Evolutionary conservation across 495 filamentous ascomycete genomes (phyloP), one percentile per base, ranked within the genome.

Genomic region (Penicilliopsis zonata): DNA sequence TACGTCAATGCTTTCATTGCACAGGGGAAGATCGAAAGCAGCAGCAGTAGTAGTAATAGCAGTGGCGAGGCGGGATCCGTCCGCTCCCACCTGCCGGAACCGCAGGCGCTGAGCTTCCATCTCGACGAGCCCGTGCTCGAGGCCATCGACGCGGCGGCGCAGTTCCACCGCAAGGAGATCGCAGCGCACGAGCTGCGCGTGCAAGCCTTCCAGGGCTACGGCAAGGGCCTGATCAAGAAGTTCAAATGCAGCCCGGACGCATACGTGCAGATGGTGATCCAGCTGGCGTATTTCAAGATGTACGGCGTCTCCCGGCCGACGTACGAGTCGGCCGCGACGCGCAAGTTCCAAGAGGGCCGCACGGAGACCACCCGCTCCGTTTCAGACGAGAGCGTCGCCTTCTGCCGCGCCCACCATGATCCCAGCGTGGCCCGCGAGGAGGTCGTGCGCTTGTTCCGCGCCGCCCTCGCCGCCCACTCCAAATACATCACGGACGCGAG

Each of bases 241-340:
- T 95, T 99, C 78, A 87, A 84, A 63, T 94, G 82, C 77, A 92
- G 82, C 34, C 92, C 92, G 19, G 92, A 99, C 46, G 92, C 90
- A 13, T 99, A 90, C 59, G 82, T 94, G 33, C 92, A 99, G 64
- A 90, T 96, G 86, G 65, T 93, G 59, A 96, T 99, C 63, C 92
- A 99, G 59, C 76, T 99, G 12, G 92, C 92, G 31, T 99, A 99
- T 72, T 76, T 76, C 69, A 99, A 96, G 67, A 94, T 96, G 83
- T 94, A 94, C 65, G 88, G 88, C 67, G 82, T 84, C 69, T 94
- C 86, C 72, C 74, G 90, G 1, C 92, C 92, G 2, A 99, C 92
- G 1, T 99, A 99, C 70, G 92, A 99, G 64, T 94, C 87, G 9
- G 88, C 92, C 20, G 76, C 88, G 10, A 94, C 85, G 12, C 78